phyloP scores from a whole-genome alignment of 2,329 filamentous ascomycete genomes.

The Dissoconium aciculare region DNA sequence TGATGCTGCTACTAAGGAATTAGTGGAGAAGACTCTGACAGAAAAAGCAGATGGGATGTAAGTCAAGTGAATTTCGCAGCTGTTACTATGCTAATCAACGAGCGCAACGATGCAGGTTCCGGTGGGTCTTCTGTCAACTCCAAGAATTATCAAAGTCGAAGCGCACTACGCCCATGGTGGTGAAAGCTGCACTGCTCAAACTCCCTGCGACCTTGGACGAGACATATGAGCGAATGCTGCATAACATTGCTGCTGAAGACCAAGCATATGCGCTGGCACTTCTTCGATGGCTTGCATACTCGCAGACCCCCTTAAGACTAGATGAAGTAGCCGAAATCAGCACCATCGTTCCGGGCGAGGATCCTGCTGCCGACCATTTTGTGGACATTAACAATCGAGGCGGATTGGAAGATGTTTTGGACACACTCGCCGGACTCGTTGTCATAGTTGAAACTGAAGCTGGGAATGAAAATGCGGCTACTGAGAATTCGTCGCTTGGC shows the following conservation, averaged over 20 bases:
- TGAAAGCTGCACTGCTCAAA: conserved; percentile 5
- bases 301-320: conserved; percentile 8
- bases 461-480: no score
- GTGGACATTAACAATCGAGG: conserved; percentile 7
- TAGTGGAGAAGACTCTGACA: conserved; percentile 9
- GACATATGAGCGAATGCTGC: conserved; percentile 12
- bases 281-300: conserved; percentile 10
- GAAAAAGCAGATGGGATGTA: conserved; percentile 12
- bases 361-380: conserved; percentile 2
- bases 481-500: no score
- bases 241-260: conserved; percentile 5
- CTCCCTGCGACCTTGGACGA: conserved; percentile 10
- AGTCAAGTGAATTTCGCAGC: no score
- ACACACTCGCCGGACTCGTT: conserved; percentile 7
- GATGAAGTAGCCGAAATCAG: conserved; percentile 11
- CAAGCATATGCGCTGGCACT: conserved; percentile 6
- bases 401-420: conserved; percentile 5
- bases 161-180: conserved; percentile 5
- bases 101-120: no score
- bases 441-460: no score
- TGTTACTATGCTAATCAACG: neutral
- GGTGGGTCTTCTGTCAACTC: conserved; percentile 9
- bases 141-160: conserved; percentile 9
- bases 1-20: conserved; percentile 3
- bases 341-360: no score